Conservation (phyloP, 192 early-diverging fungal genomes). For the Chytriomyces confervae region DNA sequence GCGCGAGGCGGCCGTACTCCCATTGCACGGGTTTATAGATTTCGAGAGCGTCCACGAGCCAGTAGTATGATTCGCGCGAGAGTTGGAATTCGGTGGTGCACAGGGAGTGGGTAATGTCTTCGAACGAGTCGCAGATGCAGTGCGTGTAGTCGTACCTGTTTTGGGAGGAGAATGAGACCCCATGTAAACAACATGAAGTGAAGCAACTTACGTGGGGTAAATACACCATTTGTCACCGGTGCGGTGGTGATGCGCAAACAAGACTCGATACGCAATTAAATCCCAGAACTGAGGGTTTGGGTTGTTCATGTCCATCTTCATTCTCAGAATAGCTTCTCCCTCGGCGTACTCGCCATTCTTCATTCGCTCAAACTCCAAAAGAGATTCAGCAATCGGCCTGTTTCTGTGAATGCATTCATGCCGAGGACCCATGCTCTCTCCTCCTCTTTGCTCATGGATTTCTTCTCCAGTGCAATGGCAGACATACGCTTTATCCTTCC, state of each 20-base stretch:
- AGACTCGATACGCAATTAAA: slow-evolving; percentile 94
- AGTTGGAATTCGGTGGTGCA: slow-evolving; percentile 96
- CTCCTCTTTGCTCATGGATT: slow-evolving; percentile 91
- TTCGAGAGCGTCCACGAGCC: slow-evolving; percentile 97
- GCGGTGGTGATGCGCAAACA: slow-evolving; percentile 89
- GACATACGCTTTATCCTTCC: slow-evolving; percentile 88
- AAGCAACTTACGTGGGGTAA: slow-evolving; percentile 78
- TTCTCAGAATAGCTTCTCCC: slow-evolving; percentile 89
- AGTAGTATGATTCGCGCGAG: slow-evolving; percentile 97
- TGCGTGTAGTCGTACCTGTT: slow-evolving; percentile 93
- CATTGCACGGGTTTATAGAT: slow-evolving; percentile 99
- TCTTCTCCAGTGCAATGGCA: slow-evolving; percentile 96
- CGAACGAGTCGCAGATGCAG: slow-evolving; percentile 98
- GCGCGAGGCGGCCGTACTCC: slow-evolving; percentile 95
- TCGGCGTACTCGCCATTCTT: slow-evolving; percentile 96
- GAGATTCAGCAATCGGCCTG: slow-evolving; percentile 89
- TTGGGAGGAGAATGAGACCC: neutral
- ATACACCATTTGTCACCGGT: slow-evolving; percentile 96
- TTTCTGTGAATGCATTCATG: slow-evolving; percentile 88
- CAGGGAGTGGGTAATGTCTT: slow-evolving; percentile 99
- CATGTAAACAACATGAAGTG: neutral
- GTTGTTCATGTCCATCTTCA: slow-evolving; percentile 99
- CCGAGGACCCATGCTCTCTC: slow-evolving; percentile 84
- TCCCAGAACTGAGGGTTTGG: slow-evolving; percentile 99
- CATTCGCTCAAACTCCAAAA: slow-evolving; percentile 96